Conservation (phyloP, 1,284 basidiomycete species). For the Moniliella sp. region DNA sequence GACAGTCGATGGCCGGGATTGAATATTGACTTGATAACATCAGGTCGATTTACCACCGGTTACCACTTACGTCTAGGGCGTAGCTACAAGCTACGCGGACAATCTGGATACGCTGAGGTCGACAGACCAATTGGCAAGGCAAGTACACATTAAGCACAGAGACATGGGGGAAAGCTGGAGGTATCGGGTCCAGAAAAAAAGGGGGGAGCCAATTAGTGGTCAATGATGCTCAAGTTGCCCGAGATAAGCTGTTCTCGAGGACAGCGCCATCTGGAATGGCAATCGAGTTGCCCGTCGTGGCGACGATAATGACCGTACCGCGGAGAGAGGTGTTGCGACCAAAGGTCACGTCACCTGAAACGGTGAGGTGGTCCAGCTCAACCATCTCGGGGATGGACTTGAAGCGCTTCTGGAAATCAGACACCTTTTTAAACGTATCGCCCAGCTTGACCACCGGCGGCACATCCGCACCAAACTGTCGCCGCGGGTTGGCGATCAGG, state of each 20-base stretch:
- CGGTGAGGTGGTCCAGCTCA: slow-evolving; percentile 85
- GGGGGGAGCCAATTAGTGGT: too few species aligned
- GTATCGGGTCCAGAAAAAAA: too few species aligned
- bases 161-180: too few species aligned
- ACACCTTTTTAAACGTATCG: slow-evolving; percentile 57
- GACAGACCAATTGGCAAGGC: too few species aligned
- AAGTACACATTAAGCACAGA: too few species aligned
- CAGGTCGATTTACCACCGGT: too few species aligned
- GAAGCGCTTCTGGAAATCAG: slow-evolving; percentile 89
- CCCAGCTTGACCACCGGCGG: slow-evolving; percentile 95
- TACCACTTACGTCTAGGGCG: too few species aligned
- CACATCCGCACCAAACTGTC: slow-evolving; percentile 47
- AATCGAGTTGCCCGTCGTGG: slow-evolving; percentile 80
- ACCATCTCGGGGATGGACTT: slow-evolving; percentile 67
- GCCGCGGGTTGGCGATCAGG: slow-evolving; percentile 48
- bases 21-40: too few species aligned
- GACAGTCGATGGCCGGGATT: too few species aligned
- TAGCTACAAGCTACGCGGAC: too few species aligned
- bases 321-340: slow-evolving; percentile 61
- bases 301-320: slow-evolving; percentile 44
- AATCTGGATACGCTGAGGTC: too few species aligned
- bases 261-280: slow-evolving; percentile 84
- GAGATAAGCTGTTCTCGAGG: slow-evolving; percentile 55
- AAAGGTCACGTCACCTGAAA: slow-evolving; percentile 86
- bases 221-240: slow-evolving; percentile 34